phyloP scores from a whole-genome alignment of 768 basidiomycete species.

The Tricholoma furcatifolium region DNA sequence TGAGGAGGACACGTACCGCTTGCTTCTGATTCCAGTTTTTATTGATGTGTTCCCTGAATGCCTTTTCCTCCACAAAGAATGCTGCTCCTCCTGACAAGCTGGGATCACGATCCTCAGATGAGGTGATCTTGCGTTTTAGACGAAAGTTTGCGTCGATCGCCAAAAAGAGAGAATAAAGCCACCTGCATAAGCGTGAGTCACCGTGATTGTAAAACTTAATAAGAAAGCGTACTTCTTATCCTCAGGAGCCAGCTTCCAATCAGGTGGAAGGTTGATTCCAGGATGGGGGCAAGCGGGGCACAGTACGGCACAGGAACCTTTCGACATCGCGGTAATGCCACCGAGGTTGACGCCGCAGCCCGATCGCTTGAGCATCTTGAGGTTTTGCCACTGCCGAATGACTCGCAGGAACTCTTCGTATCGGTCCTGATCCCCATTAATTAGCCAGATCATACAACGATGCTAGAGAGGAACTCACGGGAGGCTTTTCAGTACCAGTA shows the following conservation, averaged over 20 bases:
- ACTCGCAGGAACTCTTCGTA: slow-evolving; percentile 19
- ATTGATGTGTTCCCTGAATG: background rate
- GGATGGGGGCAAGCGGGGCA: slow-evolving; percentile 30
- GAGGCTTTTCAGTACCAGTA: slow-evolving; percentile 16
- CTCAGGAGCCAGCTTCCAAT: slow-evolving; percentile 18
- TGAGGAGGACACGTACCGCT: background rate
- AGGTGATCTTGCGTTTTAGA: slow-evolving; percentile 19
- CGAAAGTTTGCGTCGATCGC: slow-evolving; percentile 23
- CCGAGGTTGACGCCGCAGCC: slow-evolving; percentile 19
- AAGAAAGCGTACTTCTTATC: slow-evolving; percentile 9
- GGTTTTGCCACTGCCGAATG: slow-evolving; percentile 18
- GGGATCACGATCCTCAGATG: slow-evolving; percentile 17
- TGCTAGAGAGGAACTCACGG: slow-evolving; percentile 16
- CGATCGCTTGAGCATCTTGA: slow-evolving; percentile 21
- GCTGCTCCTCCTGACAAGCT: slow-evolving; percentile 11
- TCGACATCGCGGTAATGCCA: slow-evolving; percentile 16
- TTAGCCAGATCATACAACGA: too few relatives aligned
- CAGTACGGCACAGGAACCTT: slow-evolving; percentile 21
- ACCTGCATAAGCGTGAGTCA: background rate
- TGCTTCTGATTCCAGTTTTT: slow-evolving; percentile 3
- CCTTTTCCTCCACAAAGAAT: slow-evolving; percentile 12
- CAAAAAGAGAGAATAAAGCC: slow-evolving; percentile 6
- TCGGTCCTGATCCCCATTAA: too few relatives aligned
- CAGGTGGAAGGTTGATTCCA: slow-evolving; percentile 21
- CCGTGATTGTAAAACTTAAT: background rate